Conservation (phyloP, 108 stramenopile species). For the Parmales sp. region DNA sequence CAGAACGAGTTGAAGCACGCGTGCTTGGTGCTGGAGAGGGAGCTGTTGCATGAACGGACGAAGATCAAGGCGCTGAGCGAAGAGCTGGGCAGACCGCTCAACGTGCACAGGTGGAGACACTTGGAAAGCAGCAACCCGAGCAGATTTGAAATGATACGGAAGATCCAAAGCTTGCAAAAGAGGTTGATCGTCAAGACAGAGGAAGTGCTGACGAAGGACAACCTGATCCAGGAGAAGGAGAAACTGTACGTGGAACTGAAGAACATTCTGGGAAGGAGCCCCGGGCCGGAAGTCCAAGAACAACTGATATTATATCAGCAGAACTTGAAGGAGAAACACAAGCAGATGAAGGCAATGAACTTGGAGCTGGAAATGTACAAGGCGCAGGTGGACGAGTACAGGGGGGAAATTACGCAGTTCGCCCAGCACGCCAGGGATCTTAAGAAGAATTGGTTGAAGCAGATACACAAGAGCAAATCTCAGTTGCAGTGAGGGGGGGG, state of each 20-base stretch:
- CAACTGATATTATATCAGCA: conserved; percentile 34
- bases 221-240: conserved; percentile 46
- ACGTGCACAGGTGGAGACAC: conserved; percentile 54
- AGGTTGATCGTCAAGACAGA: conserved; percentile 37
- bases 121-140: conserved; percentile 45
- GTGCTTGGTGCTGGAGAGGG: conserved; percentile 28
- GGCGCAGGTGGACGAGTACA: conserved; percentile 42
- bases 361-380: conserved; percentile 46
- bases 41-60: conserved; percentile 30
- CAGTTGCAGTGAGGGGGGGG: background rate
- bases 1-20: conserved; percentile 22
- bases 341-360: conserved; percentile 50
- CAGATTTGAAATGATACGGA: conserved; percentile 35
- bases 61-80: conserved; percentile 37
- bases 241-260: conserved; percentile 49
- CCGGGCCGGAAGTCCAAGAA: conserved; percentile 44
- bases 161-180: conserved; percentile 36
- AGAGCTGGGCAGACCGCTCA: conserved; percentile 47
- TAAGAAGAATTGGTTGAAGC: conserved; percentile 26
- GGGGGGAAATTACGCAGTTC: conserved; percentile 36
- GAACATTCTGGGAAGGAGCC: conserved; percentile 39
- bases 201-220: conserved; percentile 23
- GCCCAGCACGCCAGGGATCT: conserved; percentile 15
- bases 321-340: conserved; percentile 43
- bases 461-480: background rate